Evolutionary conservation across 2,329 filamentous ascomycete genomes (phyloP).

Genomic region (Thielaviopsis populi): DNA sequence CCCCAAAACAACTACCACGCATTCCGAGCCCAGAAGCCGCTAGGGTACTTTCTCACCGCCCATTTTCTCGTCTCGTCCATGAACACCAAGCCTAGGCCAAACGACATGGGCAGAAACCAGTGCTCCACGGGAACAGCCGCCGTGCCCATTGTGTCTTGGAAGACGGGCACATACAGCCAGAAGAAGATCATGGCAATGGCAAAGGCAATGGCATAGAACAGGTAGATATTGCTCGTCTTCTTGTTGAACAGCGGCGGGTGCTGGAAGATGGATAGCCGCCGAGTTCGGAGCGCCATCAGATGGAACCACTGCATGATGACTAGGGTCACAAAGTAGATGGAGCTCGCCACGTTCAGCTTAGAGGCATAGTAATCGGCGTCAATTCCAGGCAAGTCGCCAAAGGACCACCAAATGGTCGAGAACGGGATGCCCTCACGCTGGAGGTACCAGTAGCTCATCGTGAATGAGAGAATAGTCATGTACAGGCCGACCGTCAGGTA

Average conservation of each 20-base stretch:
- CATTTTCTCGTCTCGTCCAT: slow-evolving; percentile 55
- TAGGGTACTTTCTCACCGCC: slow-evolving; percentile 42
- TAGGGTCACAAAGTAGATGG: slow-evolving; percentile 77
- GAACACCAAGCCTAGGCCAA: slow-evolving; percentile 32
- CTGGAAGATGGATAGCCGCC: slow-evolving; percentile 83
- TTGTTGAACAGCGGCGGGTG: slow-evolving; percentile 78
- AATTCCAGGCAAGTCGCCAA: slow-evolving; percentile 86
- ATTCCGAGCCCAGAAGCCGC: slow-evolving; percentile 39
- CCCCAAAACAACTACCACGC: slow-evolving; percentile 34
- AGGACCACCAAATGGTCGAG: slow-evolving; percentile 77
- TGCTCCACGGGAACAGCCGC: slow-evolving; percentile 52
- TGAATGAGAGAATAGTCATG: slow-evolving; percentile 92
- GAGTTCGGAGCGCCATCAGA: slow-evolving; percentile 94
- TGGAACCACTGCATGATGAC: slow-evolving; percentile 99
- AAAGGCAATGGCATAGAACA: slow-evolving; percentile 83
- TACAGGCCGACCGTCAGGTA: slow-evolving; percentile 58
- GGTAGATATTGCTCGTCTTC: slow-evolving; percentile 77
- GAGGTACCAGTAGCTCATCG: slow-evolving; percentile 84
- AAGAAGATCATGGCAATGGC: slow-evolving; percentile 93
- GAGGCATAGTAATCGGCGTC: slow-evolving; percentile 82
- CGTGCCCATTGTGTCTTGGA: slow-evolving; percentile 56
- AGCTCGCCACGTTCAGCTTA: slow-evolving; percentile 78
- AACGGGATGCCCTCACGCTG: slow-evolving; percentile 89
- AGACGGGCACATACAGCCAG: slow-evolving; percentile 76
- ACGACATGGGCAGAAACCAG: slow-evolving; percentile 62